Evolutionary conservation across 1,284 basidiomycete genomes (phyloP).

Genomic region (Cryptococcus sp.): DNA sequence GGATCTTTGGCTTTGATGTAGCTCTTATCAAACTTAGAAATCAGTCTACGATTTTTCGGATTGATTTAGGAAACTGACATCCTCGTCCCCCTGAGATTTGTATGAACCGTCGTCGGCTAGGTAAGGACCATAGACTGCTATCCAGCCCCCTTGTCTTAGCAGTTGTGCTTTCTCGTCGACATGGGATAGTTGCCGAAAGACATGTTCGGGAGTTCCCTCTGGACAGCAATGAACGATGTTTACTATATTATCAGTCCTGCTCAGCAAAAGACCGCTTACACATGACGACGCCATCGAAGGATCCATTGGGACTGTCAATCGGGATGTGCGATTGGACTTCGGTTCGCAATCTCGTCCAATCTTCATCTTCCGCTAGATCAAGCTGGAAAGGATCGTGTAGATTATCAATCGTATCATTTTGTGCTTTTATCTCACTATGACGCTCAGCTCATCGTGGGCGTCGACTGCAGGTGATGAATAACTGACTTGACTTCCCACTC

Average conservation of each 20-base stretch:
- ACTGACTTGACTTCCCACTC: conserved; percentile 21
- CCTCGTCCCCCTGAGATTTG: conserved; percentile 24
- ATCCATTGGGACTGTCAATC: neutral
- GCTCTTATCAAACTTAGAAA: conserved; percentile 28
- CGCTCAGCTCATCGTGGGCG: neutral
- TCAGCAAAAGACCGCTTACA: conserved; percentile 9
- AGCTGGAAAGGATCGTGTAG: conserved; percentile 12
- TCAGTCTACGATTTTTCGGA: neutral
- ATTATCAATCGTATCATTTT: conserved; percentile 4
- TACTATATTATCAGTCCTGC: conserved; percentile 15
- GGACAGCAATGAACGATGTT: conserved; percentile 41
- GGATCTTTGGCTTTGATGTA: conserved; percentile 24
- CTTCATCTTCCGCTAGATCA: conserved; percentile 13
- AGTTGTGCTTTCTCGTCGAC: conserved; percentile 2
- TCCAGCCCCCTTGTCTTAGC: conserved; percentile 18
- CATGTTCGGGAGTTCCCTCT: conserved; percentile 22
- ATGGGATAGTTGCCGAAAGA: conserved; percentile 27
- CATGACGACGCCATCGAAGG: conserved; percentile 22
- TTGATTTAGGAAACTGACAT: conserved; percentile 12
- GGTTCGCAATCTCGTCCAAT: conserved; percentile 11
- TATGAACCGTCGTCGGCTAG: conserved; percentile 34
- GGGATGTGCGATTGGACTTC: too few relatives aligned
- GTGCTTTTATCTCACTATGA: neutral
- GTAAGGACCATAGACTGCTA: conserved; percentile 36
- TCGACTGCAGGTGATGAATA: neutral